Percentiles rank a stretch among this genome's conserved stretches.
Evolutionary conservation across 1,284 basidiomycete species (phyloP).

Genomic region (Phlebopus sp.): DNA sequence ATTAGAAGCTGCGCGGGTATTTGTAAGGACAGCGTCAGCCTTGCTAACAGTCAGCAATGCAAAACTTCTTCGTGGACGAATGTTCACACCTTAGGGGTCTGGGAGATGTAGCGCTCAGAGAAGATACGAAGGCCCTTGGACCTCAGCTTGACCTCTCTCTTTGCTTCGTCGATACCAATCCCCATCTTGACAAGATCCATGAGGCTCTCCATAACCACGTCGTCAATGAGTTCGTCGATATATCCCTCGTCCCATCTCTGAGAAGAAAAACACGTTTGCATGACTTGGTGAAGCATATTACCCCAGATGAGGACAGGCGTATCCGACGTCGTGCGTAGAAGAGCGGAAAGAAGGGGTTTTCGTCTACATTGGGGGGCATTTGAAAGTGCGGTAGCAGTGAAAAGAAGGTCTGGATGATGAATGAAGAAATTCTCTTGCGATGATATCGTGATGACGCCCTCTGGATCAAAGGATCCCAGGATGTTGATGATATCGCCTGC

Average conservation of each 20-base stretch:
- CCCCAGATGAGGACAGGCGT: conserved; percentile 81
- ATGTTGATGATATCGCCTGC: conserved; percentile 79
- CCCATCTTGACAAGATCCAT: conserved; percentile 62
- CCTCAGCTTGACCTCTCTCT: conserved; percentile 56
- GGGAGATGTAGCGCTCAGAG: conserved; percentile 59
- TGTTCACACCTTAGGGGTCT: conserved; percentile 53
- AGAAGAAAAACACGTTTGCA: conserved; percentile 72
- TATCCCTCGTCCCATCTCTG: conserved; percentile 59
- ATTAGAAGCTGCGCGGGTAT: conserved; percentile 54
- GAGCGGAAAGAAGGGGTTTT: conserved; percentile 70
- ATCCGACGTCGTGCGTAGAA: conserved; percentile 57
- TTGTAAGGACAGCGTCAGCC: conserved; percentile 61
- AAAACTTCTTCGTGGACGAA: neutral
- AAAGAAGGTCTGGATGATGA: conserved; percentile 84
- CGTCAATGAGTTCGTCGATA: conserved; percentile 55
- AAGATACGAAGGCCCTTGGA: conserved; percentile 67
- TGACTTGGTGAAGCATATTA: conserved; percentile 85
- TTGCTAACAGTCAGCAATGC: conserved; percentile 26
- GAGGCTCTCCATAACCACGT: conserved; percentile 50
- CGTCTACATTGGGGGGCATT: conserved; percentile 79
- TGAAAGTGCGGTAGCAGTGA: conserved; percentile 86
- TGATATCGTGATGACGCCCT: conserved; percentile 54
- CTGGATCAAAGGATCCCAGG: conserved; percentile 54
- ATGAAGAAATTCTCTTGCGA: conserved; percentile 66
- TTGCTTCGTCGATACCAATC: conserved; percentile 60